Evolutionary conservation across 371 early-diverging fungal genomes (phyloP).

Genomic region (Parasitella parasitica): DNA sequence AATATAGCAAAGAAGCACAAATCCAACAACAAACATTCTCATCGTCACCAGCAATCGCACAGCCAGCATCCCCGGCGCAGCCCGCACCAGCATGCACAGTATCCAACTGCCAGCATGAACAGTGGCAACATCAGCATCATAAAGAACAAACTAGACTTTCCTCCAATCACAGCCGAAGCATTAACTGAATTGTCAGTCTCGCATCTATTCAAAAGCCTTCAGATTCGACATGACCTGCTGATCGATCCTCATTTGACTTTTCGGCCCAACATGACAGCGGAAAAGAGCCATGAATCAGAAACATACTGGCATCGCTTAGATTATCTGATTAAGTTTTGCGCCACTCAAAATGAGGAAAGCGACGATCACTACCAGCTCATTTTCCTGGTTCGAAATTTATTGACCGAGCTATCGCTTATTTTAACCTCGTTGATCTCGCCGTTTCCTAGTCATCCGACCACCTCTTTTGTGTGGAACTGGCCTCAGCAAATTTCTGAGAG

Average conservation of each 20-base stretch:
- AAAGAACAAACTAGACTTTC: conserved; percentile 14
- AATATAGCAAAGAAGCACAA: background rate
- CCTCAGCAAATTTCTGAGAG: conserved; percentile 16
- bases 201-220: conserved; percentile 67
- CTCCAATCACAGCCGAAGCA: conserved; percentile 35
- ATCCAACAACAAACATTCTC: background rate
- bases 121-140: background rate
- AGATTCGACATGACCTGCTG: conserved; percentile 74
- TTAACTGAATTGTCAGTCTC: conserved; percentile 44
- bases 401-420: conserved; percentile 17
- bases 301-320: conserved; percentile 16
- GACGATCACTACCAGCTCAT: conserved; percentile 2
- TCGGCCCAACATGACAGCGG: conserved; percentile 63
- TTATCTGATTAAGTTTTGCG: conserved; percentile 2
- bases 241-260: conserved; percentile 77
- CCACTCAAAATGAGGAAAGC: background rate
- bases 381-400: conserved; percentile 2
- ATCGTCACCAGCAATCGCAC: background rate
- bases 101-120: background rate
- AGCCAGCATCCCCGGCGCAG: background rate
- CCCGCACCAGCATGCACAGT: background rate
- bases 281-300: conserved; percentile 14
- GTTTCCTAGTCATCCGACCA: conserved; percentile 31
- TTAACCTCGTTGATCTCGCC: conserved; percentile 29
- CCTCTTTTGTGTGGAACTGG: conserved; percentile 20